Base-by-base conservation (phyloP, 2,329 filamentous ascomycete species). In the Talaromyces piceae region DNA sequence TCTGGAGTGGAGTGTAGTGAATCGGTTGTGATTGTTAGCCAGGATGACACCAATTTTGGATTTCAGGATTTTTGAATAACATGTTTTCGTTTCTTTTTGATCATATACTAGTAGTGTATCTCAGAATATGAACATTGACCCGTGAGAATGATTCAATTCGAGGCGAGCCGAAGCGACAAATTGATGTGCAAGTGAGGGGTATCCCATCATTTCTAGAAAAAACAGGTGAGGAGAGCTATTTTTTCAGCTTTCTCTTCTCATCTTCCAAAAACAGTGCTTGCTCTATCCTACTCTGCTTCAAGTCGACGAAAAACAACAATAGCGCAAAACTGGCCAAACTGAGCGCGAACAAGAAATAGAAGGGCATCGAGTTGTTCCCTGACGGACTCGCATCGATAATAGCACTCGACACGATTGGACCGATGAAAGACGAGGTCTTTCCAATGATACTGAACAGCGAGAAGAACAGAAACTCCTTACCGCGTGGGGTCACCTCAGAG, bases 401-500 rank as follows among this genome's bases (percentile, higher is more conserved):
- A 5, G 83, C 83, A 55, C 77, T 81, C 51, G 78, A 81, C n/a
- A 87, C 82, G 23, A 87, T 68, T 0, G 83, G 84, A 0, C 83
- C 83, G 50, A 87, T 84, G 58, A 86, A 86, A 1, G 77, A 80
- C 6, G 77, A 82, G 0, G 82, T 83, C 67, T 87, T 87, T 41
- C 83, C 82, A 25, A 86, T 78, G 58, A 86, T 84, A 55, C 77
- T 82, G 67, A 86, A 86, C 1, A 87, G 66, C 44, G 75, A 79
- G 73, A 87, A 87, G 72, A 87, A 87, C 9, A 87, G 68, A 58
- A 85, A 86, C 57, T 86, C 84, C 59, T 85, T 81, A 31, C 83
- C 83, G 5, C 80, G 73, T 0, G 83, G 83, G 0, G 82, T 85
- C 2, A 87, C 81, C 58, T 85, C 83, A 2, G 77, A 81, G 57